A percentile compares a stretch with the other conserved stretches of the same genome.
Conservation (phyloP, 306 rosid genomes). For the Hippophae gyantsensis region DNA sequence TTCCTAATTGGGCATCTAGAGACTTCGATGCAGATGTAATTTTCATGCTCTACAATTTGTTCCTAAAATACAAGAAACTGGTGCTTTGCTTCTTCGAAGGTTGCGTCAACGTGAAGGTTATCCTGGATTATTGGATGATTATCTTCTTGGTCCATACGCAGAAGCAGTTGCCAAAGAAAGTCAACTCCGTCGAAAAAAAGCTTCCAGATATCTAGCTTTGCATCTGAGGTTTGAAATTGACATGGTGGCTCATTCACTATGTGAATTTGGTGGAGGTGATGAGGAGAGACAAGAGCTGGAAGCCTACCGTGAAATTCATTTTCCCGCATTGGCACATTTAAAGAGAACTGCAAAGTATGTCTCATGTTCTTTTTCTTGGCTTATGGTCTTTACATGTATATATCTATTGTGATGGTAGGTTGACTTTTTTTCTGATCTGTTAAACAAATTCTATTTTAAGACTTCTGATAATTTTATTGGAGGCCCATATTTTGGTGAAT, state of each 20-base stretch:
- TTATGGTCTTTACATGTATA: background rate
- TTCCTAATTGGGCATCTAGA: conserved; percentile 94
- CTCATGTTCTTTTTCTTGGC: background rate
- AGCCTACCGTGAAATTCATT: conserved; percentile 82
- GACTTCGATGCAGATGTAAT: conserved; percentile 99
- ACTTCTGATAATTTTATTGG: no score
- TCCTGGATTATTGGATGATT: conserved; percentile 58
- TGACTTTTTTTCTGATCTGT: no score
- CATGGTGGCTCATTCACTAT: conserved; percentile 95
- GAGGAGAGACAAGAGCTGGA: conserved; percentile 79
- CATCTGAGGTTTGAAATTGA: conserved; percentile 98
- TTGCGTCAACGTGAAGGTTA: conserved; percentile 48
- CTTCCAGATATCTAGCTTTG: conserved; percentile 74
- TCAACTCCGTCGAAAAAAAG: conserved; percentile 37
- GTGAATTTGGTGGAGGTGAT: conserved; percentile 96
- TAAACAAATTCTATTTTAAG: no score
- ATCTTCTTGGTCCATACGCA: conserved; percentile 62
- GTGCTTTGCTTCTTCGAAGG: conserved; percentile 82
- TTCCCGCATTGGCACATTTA: conserved; percentile 68
- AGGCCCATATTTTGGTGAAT: no score
- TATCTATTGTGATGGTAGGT: background rate
- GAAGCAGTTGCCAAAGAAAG: conserved; percentile 29
- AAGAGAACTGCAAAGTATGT: conserved; percentile 63
- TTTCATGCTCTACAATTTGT: conserved; percentile 88
- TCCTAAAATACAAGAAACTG: conserved; percentile 86